Percentiles rank a stretch among this genome's conserved stretches.
Evolutionary conservation across 2,329 filamentous ascomycete genomes (phyloP).

Genomic region (Juglanconis sp.): DNA sequence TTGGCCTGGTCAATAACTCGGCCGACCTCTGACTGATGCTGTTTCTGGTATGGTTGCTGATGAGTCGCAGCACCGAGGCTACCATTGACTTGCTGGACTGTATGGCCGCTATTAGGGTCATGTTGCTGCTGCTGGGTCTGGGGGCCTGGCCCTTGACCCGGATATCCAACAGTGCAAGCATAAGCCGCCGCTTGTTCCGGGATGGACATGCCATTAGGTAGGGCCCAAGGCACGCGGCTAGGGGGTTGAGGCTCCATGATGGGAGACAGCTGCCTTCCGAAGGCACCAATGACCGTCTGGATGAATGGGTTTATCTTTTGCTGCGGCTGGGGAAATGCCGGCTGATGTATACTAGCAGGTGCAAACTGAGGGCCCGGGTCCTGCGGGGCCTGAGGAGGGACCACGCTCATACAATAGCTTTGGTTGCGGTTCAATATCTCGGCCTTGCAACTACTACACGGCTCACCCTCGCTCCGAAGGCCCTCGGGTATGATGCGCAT

Average conservation of each 20-base stretch:
- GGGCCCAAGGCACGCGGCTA: neutral
- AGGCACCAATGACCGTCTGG: neutral
- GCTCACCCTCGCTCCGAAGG: constrained; percentile 8
- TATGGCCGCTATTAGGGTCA: neutral
- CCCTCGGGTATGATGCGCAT: constrained; percentile 19
- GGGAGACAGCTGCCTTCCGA: neutral
- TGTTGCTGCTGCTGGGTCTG: neutral
- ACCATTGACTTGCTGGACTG: neutral
- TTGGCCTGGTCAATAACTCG: neutral
- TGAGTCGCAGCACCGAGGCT: neutral
- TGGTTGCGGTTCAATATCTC: neutral
- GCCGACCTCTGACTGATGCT: neutral
- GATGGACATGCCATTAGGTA: neutral
- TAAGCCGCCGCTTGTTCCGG: neutral
- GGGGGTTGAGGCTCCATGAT: neutral
- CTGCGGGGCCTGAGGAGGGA: neutral
- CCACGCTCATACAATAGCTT: neutral
- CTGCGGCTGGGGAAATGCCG: too few relatives aligned
- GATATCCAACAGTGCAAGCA: neutral
- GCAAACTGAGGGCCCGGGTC: neutral
- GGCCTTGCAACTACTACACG: neutral
- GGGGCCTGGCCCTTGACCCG: neutral
- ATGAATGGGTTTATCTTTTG: neutral
- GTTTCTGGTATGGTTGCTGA: neutral
- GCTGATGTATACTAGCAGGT: neutral